Base-by-base conservation (phyloP, 129 eudicot species). In the Oenanthe sinensis region DNA sequence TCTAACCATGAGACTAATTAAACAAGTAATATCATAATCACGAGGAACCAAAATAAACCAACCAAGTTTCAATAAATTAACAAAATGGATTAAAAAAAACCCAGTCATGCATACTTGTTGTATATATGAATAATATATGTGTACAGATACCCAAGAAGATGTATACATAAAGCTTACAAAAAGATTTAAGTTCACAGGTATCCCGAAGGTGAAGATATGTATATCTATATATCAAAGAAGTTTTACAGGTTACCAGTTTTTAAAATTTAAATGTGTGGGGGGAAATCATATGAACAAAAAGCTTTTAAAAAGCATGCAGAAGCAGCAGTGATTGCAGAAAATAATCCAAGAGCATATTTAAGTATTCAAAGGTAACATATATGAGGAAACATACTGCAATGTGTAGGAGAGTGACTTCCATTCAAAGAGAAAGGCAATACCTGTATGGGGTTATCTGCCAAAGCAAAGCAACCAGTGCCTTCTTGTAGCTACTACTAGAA, bases 11-110 rank as follows among this genome's bases (percentile, higher is more conserved):
- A 67, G 42, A 67, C 2, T 13, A 4, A 67, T 12, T 67, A 67
- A 28, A 30, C 72, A 67, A 33, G 42, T 33, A 67, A 30, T 67
- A 67, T 67, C 72, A 79, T 16, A 20, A 47, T 79, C 76, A 69
- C 67, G 81, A 47, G 81, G 33, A 78, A 67, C 81, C 62, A 78
- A 67, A 44, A 4, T 30, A 62, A 65, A 33, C 81, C 81, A 78
- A 63, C 75, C 43, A 30, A 67, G 72, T 67, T 30, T 67, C 72
- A 30, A 33, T 11, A 14, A 33, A 30, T 33, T 67, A 67, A 67
- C 10, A 1, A 67, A 3, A 67, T 30, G 3, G 39, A 67, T 67
- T 26, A 67, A 67, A 33, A 8, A 67, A 67, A 67, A 30, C 22
- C 22, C 42, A 67, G 14, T 43, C 42, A 67, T 30, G 72, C 10